Conservation (phyloP, 2,329 filamentous ascomycete genomes). For the Aspergillus proliferans region DNA sequence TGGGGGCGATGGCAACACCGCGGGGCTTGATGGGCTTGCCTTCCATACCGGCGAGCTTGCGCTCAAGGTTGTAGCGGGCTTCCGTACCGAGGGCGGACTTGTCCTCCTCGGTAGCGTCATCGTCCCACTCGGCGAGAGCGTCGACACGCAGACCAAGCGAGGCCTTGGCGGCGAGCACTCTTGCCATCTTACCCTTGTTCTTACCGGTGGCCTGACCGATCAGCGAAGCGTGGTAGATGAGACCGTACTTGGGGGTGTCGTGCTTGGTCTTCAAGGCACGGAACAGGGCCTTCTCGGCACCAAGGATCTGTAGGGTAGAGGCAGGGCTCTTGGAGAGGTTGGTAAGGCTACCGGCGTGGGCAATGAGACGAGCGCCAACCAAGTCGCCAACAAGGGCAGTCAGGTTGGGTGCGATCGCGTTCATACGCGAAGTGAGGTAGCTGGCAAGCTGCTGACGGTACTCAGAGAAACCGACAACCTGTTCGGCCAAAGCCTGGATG, state of each 20-base stretch:
- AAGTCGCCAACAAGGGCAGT: conserved; percentile 89
- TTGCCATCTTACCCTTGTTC: conserved; percentile 99
- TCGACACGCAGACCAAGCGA: conserved; percentile 91
- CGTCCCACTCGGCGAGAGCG: conserved; percentile 72
- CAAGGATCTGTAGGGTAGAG: conserved; percentile 94
- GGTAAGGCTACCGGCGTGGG: conserved; percentile 88
- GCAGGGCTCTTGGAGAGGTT: conserved; percentile 91
- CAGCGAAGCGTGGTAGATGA: conserved; percentile 85
- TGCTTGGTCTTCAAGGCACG: conserved; percentile 98
- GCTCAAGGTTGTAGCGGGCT: conserved; percentile 44
- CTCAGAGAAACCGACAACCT: conserved; percentile 86
- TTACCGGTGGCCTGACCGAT: conserved; percentile 95
- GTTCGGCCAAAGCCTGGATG: conserved; percentile 83
- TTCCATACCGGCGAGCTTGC: conserved; percentile 58
- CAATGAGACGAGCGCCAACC: conserved; percentile 89
- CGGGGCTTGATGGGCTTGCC: conserved; percentile 80
- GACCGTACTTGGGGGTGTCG: conserved; percentile 96
- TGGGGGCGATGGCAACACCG: conserved; percentile 67
- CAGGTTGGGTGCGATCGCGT: conserved; percentile 91
- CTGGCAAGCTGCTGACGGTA: conserved; percentile 81
- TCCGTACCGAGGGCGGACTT: conserved; percentile 71
- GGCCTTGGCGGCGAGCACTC: conserved; percentile 90
- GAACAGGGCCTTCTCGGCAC: conserved; percentile 98
- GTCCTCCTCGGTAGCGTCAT: conserved; percentile 80
- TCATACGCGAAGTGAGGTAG: conserved; percentile 90